A percentile compares a stretch with the other conserved stretches of the same genome.
These are phyloP conservation scores for Clarkia xantiana DNA, from an alignment of 345 rosid species.

Conservation along the genomic window DNA sequence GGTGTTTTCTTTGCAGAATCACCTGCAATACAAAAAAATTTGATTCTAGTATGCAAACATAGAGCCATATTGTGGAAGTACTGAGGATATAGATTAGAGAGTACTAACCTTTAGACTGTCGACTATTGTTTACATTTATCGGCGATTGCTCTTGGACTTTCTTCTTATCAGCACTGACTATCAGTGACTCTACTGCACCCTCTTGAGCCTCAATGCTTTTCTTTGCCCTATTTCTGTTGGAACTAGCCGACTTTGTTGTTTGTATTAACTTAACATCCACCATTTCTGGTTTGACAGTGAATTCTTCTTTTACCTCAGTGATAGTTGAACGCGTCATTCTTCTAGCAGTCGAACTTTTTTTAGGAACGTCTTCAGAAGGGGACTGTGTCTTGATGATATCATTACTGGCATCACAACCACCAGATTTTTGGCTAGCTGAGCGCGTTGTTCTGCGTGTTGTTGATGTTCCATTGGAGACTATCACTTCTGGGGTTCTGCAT, in stretches of 20 bases:
- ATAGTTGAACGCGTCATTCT: slow-evolving; percentile 3
- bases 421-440: slow-evolving; percentile 5
- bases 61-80: too few species aligned
- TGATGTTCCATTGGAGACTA: background rate
- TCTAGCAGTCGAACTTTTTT: slow-evolving; percentile 1
- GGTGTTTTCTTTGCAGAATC: background rate
- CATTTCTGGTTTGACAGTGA: background rate
- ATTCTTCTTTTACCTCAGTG: background rate
- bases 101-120: too few species aligned
- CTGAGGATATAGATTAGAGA: too few species aligned
- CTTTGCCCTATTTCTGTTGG: background rate
- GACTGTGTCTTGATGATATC: background rate
- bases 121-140: background rate
- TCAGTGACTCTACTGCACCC: too few species aligned
- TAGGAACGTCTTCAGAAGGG: slow-evolving; percentile 2
- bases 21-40: background rate
- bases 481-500: background rate
- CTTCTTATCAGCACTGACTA: background rate
- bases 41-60: too few species aligned
- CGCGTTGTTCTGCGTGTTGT: slow-evolving; percentile 10
- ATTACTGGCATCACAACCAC: background rate
- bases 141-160: background rate
- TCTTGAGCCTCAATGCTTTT: background rate
- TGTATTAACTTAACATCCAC: background rate
- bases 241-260: background rate